Conservation (phyloP, 1,284 basidiomycete genomes). For the Apiotrichum gracile region DNA sequence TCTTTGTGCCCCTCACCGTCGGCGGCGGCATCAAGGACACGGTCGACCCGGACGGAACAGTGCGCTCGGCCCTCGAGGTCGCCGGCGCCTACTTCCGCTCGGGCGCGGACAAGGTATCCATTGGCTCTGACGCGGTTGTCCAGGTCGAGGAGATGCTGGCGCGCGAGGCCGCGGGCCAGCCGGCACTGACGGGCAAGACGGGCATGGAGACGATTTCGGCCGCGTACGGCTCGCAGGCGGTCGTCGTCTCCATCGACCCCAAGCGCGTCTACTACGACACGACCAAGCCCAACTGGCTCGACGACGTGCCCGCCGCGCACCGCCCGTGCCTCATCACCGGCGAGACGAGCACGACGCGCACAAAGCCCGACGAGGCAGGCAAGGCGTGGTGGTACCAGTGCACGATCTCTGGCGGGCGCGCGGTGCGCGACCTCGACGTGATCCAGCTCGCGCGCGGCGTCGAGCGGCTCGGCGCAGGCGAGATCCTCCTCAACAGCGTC, state of each 20-base stretch:
- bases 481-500: conserved; percentile 92
- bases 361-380: conserved; percentile 56
- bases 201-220: conserved; percentile 89
- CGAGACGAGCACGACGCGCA: conserved; percentile 51
- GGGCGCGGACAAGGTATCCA: conserved; percentile 90
- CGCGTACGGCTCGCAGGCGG: conserved; percentile 91
- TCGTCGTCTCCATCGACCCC: conserved; percentile 97
- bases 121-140: conserved; percentile 90
- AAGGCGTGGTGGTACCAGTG: conserved; percentile 98
- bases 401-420: conserved; percentile 89
- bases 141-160: conserved; percentile 78
- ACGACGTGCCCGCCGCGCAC: conserved; percentile 56
- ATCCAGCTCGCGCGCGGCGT: conserved; percentile 85
- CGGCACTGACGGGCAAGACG: conserved; percentile 54
- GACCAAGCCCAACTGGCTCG: conserved; percentile 55
- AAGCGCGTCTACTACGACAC: conserved; percentile 77
- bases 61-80: conserved; percentile 80
- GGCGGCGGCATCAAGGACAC: conserved; percentile 98
- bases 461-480: conserved; percentile 85
- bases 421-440: conserved; percentile 80
- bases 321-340: conserved; percentile 37
- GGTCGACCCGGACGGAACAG: conserved; percentile 89
- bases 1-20: conserved; percentile 98
- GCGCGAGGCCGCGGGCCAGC: conserved; percentile 49
- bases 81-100: conserved; percentile 94